These are phyloP conservation scores for Sanguinoderma infundibulare DNA, from an alignment of 1,284 basidiomycete species.

Conservation along the genomic window DNA sequence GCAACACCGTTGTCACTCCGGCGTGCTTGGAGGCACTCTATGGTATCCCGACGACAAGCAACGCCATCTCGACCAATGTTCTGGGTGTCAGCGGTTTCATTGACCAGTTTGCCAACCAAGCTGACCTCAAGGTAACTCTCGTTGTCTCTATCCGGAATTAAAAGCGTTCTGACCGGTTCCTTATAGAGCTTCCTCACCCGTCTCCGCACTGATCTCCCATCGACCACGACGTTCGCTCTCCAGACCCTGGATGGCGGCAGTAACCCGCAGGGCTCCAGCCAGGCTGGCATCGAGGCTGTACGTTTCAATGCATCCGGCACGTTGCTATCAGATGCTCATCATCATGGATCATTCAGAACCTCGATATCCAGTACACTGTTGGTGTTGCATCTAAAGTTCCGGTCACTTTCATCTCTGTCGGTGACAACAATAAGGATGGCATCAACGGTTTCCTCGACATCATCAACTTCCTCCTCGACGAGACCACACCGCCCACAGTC, in stretches of 20 bases:
- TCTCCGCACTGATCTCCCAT: slow-evolving; percentile 38
- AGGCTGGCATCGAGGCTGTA: slow-evolving; percentile 50
- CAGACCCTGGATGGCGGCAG: slow-evolving; percentile 54
- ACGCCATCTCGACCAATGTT: slow-evolving; percentile 45
- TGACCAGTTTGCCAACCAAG: slow-evolving; percentile 52
- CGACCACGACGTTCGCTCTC: slow-evolving; percentile 33
- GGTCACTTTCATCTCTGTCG: slow-evolving; percentile 25
- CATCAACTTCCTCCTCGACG: slow-evolving; percentile 31
- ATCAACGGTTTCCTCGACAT: slow-evolving; percentile 22
- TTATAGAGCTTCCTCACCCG: slow-evolving; percentile 29
- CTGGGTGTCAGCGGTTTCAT: slow-evolving; percentile 64
- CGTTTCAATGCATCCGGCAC: slow-evolving; percentile 31
- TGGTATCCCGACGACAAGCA: slow-evolving; percentile 49
- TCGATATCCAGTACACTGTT: slow-evolving; percentile 67
- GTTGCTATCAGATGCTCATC: background rate
- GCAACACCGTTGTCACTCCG: slow-evolving; percentile 52
- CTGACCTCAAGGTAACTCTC: slow-evolving; percentile 45
- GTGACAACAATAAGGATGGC: slow-evolving; percentile 17
- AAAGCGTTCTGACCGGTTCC: background rate
- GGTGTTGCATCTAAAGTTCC: slow-evolving; percentile 56
- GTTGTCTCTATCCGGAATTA: background rate
- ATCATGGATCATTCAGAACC: slow-evolving; percentile 35
- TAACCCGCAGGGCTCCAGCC: slow-evolving; percentile 39
- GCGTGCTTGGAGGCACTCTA: slow-evolving; percentile 58
- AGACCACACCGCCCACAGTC: slow-evolving; percentile 60